Evolutionary conservation across 1,284 basidiomycete genomes (phyloP).

Genomic region (Ustanciosporium gigantosporum): DNA sequence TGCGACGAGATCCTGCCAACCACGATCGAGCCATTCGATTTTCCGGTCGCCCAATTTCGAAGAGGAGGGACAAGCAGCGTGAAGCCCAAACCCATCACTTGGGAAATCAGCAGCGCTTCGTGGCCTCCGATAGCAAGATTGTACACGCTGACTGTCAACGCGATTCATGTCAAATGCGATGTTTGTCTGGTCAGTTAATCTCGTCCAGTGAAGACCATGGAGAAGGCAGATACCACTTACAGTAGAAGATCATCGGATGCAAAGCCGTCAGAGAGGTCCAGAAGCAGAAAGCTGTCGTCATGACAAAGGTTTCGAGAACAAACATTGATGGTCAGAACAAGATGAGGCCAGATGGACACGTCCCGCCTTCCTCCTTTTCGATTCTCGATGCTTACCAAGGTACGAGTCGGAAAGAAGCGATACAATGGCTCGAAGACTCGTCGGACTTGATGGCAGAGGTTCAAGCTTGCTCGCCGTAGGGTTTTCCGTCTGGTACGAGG

Average conservation of each 20-base stretch:
- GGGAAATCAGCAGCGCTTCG: conserved; percentile 49
- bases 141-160: conserved; percentile 45
- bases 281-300: conserved; percentile 73
- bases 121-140: conserved; percentile 54
- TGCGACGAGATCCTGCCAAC: conserved; percentile 24
- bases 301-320: neutral
- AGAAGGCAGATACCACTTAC: conserved; percentile 61
- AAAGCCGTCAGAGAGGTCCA: conserved; percentile 86
- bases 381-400: conserved; percentile 33
- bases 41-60: neutral
- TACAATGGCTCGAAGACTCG: conserved; percentile 23
- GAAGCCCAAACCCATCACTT: conserved; percentile 35
- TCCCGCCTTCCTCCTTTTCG: too few species aligned
- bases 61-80: conserved; percentile 27
- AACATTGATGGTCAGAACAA: neutral
- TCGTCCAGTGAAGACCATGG: neutral
- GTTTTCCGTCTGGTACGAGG: too few species aligned
- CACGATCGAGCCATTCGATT: conserved; percentile 6
- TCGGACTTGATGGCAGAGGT: conserved; percentile 3
- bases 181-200: neutral
- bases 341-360: too few species aligned
- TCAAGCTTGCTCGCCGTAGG: neutral
- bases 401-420: conserved; percentile 37
- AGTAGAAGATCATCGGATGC: conserved; percentile 84
- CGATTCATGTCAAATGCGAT: neutral